Evolutionary conservation across 805 yeast species (phyloP).

Genomic region (Wickerhamomyces tratensis): DNA sequence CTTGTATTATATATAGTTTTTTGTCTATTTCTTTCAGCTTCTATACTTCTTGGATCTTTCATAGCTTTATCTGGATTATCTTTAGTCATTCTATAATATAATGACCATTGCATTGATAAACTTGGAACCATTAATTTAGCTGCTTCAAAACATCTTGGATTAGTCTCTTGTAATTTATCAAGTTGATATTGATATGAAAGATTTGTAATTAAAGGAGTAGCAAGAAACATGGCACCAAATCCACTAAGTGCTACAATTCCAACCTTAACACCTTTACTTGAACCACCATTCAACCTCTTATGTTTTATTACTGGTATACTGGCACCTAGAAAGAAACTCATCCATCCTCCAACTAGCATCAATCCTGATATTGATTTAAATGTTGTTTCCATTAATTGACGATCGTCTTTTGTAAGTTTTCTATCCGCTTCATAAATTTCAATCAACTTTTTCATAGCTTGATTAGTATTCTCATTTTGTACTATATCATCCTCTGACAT

Average conservation of each 20-base stretch:
- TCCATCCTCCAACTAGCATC: constrained; percentile 28
- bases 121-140: constrained; percentile 21
- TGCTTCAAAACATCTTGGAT: constrained; percentile 21
- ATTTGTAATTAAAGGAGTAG: constrained; percentile 22
- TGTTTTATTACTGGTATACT: constrained; percentile 31
- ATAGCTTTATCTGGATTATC: constrained; percentile 41
- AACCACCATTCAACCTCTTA: constrained; percentile 21
- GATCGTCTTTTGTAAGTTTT: constrained; percentile 27
- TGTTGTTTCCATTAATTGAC: constrained; percentile 29
- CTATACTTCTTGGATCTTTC: constrained; percentile 41
- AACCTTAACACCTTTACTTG: constrained; percentile 28
- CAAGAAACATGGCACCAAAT: constrained; percentile 25
- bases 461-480: constrained; percentile 22
- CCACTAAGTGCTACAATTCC: constrained; percentile 33
- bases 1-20: constrained; percentile 23
- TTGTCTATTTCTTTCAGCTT: constrained; percentile 18
- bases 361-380: constrained; percentile 26
- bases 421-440: constrained; percentile 42
- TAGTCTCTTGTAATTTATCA: constrained; percentile 20
- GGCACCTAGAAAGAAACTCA: constrained; percentile 30
- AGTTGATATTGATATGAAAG: constrained; percentile 23
- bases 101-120: constrained; percentile 33
- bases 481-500: not conserved
- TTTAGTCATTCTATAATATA: constrained; percentile 42
- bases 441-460: constrained; percentile 32